Conservation (phyloP, 331 rosid genomes). For the Quercus lobata region DNA sequence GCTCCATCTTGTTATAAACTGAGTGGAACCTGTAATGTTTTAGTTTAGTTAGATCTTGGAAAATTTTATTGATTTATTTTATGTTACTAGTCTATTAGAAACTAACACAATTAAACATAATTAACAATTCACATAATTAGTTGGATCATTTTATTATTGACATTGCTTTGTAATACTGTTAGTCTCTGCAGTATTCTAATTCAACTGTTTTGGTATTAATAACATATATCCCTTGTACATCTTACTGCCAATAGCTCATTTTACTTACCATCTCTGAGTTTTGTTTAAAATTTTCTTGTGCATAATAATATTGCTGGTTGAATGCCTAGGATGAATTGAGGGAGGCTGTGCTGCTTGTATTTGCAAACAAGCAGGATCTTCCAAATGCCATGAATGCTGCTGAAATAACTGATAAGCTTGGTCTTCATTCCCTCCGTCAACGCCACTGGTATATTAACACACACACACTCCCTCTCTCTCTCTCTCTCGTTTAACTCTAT, state of each 20-base stretch:
- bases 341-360: conserved; percentile 58
- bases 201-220: neutral
- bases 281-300: neutral
- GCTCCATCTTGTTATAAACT: no score
- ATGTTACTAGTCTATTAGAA: no score
- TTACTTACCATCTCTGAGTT: neutral
- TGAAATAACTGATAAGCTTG: conserved; percentile 58
- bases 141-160: no score
- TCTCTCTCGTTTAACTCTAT: no score
- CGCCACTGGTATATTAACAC: conserved; percentile 45
- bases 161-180: no score
- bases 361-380: conserved; percentile 65
- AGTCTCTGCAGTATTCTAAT: no score
- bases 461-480: no score
- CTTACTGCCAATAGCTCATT: neutral
- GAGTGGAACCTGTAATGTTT: no score
- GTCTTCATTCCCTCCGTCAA: conserved; percentile 62
- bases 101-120: no score
- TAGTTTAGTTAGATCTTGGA: no score
- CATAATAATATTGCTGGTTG: neutral
- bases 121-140: no score
- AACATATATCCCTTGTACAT: neutral
- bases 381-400: conserved; percentile 69
- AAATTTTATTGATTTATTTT: no score
- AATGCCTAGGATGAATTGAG: conserved; percentile 49